Evolutionary conservation across 192 early-diverging fungal species (phyloP), one percentile per base, ranked within the genome.

Genomic region (Pilobolus umbonatus): DNA sequence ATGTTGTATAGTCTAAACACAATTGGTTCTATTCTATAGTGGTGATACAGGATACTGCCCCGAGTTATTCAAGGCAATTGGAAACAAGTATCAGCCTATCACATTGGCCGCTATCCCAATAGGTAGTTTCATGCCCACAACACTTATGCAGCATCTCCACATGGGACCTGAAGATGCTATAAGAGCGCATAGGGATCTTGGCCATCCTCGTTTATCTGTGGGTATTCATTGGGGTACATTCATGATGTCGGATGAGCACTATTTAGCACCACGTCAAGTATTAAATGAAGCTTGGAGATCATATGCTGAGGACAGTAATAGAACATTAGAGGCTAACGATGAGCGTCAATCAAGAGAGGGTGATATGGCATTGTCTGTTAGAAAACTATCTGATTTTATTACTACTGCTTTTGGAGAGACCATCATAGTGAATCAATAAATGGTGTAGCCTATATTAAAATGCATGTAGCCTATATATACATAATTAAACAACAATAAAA

Each of bases 141-240:
- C 57, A 45, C 69, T 72, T 55, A 73, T 82, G 61, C 61, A 68
- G 26, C 77, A 79, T 65, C 68, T 80, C 10, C 80, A 82, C 60
- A 75, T 80, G 60, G 62, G 72, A n/a, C 80, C 80, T 17, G 63
- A 68, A 24, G 80, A 82, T 51, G 80, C 80, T 11, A 57, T 71
- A 24, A 54, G 62, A 32, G 78, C 72, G 7, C 80, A 82, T 57
- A 17, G 55, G 19, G 77, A 77, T 50, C 60, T 82, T 9, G n/a
- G 48, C 17, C 21, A 31, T 24, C 75, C 80, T 5, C 45, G 31
- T 1, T 49, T 70, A 49, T 73, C 80, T 2, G 58, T 82, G 21
- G 80, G 80, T n/a, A 74, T 82, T 21, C 80, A 79, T 51, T 82
- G 80, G 80, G 80, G 77, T 14, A 82, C 80, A 3, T 82, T 80